Evolutionary conservation across 495 filamentous ascomycete species (phyloP).

Genomic region (Aspergillus ostianus): DNA sequence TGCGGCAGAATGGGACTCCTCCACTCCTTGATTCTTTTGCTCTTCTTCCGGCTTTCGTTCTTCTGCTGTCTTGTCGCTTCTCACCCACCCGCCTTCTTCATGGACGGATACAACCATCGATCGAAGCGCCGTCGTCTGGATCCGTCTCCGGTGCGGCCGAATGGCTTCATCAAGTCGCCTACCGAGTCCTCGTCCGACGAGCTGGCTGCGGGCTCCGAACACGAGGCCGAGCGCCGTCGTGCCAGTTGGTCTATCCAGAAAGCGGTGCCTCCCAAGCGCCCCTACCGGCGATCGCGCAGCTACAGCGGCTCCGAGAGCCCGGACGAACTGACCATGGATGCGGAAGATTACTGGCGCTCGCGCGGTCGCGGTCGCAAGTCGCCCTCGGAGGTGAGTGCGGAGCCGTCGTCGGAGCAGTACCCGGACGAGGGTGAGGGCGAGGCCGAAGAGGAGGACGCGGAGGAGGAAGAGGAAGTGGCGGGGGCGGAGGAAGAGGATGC

Average conservation of each 20-base stretch:
- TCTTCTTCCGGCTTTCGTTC: conserved; percentile 6
- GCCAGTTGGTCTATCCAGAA: conserved; percentile 38
- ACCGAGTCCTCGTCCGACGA: conserved; percentile 54
- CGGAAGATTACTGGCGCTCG: conserved; percentile 42
- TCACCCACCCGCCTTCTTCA: conserved; percentile 11
- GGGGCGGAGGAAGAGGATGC: conserved; percentile 4
- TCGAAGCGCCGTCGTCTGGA: conserved; percentile 57
- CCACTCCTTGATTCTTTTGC: conserved; percentile 4
- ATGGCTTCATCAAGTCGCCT: conserved; percentile 30
- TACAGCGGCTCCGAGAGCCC: conserved; percentile 42
- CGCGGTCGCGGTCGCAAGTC: conserved; percentile 29
- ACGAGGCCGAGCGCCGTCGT: conserved; percentile 40
- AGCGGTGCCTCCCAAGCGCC: conserved; percentile 38
- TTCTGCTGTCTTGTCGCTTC: conserved; percentile 12
- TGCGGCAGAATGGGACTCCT: conserved; percentile 3
- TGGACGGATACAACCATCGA: conserved; percentile 38
- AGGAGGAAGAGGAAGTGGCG: conserved; percentile 19
- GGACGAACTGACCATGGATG: conserved; percentile 45
- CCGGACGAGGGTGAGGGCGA: conserved; percentile 13
- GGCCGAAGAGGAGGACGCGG: conserved; percentile 15
- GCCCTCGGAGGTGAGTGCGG: conserved; percentile 19
- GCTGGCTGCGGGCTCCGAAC: conserved; percentile 43
- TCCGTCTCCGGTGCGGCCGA: conserved; percentile 15
- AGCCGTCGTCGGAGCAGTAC: conserved; percentile 10
- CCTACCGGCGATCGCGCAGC: conserved; percentile 29